Percentiles rank a stretch among this genome's conserved stretches.
Evolutionary conservation across 1,284 basidiomycete species (phyloP).

Genomic region (Rhodotorula sp.): DNA sequence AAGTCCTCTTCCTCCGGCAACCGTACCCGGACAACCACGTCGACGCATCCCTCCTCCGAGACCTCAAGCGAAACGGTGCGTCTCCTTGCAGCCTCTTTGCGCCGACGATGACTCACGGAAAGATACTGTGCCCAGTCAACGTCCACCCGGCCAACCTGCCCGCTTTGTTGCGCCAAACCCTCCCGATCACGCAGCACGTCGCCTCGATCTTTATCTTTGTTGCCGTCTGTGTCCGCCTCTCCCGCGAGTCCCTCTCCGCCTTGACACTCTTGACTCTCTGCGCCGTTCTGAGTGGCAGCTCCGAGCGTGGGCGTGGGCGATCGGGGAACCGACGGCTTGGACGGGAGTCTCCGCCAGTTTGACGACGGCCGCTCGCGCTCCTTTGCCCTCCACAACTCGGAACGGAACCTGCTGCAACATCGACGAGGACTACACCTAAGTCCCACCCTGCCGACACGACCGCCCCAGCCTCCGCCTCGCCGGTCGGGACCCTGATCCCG

Average conservation of each 20-base stretch:
- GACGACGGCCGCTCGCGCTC: no score
- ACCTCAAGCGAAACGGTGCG: constrained; percentile 45
- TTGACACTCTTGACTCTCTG: constrained; percentile 24
- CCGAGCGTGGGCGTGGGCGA: constrained; percentile 57
- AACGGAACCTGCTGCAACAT: no score
- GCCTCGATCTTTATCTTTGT: constrained; percentile 78
- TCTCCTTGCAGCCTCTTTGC: background rate
- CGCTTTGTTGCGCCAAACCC: constrained; percentile 67
- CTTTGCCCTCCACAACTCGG: no score
- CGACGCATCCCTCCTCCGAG: constrained; percentile 39
- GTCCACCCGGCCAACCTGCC: constrained; percentile 71
- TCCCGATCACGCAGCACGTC: constrained; percentile 80
- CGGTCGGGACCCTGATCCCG: constrained; percentile 61
- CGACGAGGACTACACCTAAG: no score
- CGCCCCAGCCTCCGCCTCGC: background rate
- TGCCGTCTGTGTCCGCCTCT: constrained; percentile 70
- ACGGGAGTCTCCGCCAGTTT: constrained; percentile 2
- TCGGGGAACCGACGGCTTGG: constrained; percentile 11
- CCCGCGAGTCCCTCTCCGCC: constrained; percentile 56
- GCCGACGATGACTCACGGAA: background rate
- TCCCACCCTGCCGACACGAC: constrained; percentile 43
- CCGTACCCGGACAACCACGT: constrained; percentile 44
- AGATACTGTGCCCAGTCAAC: constrained; percentile 59
- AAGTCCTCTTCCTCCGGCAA: constrained; percentile 39
- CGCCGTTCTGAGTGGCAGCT: constrained; percentile 62